phyloP scores from a whole-genome alignment of 1,284 basidiomycete species.

The Malassezia yamatoensis region DNA sequence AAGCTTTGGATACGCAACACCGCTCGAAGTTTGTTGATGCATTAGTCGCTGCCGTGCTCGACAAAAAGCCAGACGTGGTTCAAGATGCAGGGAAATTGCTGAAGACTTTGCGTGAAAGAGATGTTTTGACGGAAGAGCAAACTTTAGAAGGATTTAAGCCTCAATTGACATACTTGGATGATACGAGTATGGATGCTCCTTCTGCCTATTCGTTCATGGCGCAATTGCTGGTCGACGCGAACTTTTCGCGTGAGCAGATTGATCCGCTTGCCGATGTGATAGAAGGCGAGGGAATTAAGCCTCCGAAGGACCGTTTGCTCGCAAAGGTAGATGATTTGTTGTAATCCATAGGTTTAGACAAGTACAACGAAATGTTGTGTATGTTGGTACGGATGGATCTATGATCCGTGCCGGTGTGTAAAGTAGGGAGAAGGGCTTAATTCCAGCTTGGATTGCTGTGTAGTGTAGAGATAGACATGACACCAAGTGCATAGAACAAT shows the following conservation, averaged over 20 bases:
- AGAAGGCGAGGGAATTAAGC: slow-evolving; percentile 40
- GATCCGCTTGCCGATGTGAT: slow-evolving; percentile 39
- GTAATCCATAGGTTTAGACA: not conserved
- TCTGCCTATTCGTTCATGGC: slow-evolving; percentile 70
- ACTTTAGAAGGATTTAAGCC: slow-evolving; percentile 60
- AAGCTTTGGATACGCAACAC: slow-evolving; percentile 58
- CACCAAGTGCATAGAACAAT: too few relatives aligned
- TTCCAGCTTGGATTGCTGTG: too few relatives aligned
- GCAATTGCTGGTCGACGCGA: slow-evolving; percentile 35
- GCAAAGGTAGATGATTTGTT: slow-evolving; percentile 34
- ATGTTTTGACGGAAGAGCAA: slow-evolving; percentile 48
- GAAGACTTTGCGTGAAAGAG: slow-evolving; percentile 25
- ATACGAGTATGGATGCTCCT: slow-evolving; percentile 77
- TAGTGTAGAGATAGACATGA: too few relatives aligned
- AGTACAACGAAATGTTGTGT: not conserved
- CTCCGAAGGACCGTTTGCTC: slow-evolving; percentile 43
- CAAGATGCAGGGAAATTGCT: slow-evolving; percentile 50
- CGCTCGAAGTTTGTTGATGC: slow-evolving; percentile 63
- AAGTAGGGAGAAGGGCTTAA: too few relatives aligned
- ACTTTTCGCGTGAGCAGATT: slow-evolving; percentile 34
- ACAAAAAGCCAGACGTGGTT: slow-evolving; percentile 75
- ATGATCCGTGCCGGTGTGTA: too few relatives aligned
- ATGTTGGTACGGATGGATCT: not conserved
- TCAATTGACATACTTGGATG: slow-evolving; percentile 67
- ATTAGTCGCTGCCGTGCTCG: slow-evolving; percentile 61